phyloP scores from a whole-genome alignment of 148 eudicot species.

The Amaranthus hypochondriacus region DNA sequence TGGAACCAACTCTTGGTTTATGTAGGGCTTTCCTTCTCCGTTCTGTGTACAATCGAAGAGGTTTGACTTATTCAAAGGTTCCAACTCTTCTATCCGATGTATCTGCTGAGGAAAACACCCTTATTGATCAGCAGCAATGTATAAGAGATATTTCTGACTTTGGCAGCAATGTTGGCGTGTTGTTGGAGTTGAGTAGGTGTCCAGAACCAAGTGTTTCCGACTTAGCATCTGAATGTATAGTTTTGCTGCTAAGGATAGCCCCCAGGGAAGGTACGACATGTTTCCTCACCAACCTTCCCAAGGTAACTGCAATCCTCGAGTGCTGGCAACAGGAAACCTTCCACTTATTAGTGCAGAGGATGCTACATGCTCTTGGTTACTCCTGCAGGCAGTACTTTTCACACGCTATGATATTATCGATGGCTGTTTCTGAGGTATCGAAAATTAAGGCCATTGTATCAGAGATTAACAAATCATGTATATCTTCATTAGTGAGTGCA shows the following conservation, averaged over 20 bases:
- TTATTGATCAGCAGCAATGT: slow-evolving; percentile 51
- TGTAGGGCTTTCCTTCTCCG: slow-evolving; percentile 81
- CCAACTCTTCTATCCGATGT: slow-evolving; percentile 51
- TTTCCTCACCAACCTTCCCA: slow-evolving; percentile 64
- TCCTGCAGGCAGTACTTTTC: slow-evolving; percentile 67
- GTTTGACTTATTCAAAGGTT: slow-evolving; percentile 38
- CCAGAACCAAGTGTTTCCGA: slow-evolving; percentile 43
- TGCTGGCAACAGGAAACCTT: slow-evolving; percentile 32
- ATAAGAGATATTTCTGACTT: slow-evolving; percentile 71
- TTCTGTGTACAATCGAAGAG: slow-evolving; percentile 37
- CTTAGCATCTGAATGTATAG: slow-evolving; percentile 79
- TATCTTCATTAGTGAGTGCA: slow-evolving; percentile 40
- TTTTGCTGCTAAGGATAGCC: slow-evolving; percentile 57
- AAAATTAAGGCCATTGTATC: slow-evolving; percentile 47
- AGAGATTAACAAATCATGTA: slow-evolving; percentile 41
- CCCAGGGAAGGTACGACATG: slow-evolving; percentile 86
- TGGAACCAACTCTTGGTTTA: slow-evolving; percentile 77
- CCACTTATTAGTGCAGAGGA: slow-evolving; percentile 43
- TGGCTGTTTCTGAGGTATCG: slow-evolving; percentile 50
- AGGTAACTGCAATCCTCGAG: slow-evolving; percentile 48
- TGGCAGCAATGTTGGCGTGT: slow-evolving; percentile 65
- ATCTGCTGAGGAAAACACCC: slow-evolving; percentile 30
- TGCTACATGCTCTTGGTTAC: slow-evolving; percentile 73
- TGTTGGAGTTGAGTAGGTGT: slow-evolving; percentile 52
- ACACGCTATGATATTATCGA: slow-evolving; percentile 71